Percentiles rank a stretch among this genome's conserved stretches.
Conservation (phyloP, 164 flowering plant genomes). For the Magnolia officinalis region DNA sequence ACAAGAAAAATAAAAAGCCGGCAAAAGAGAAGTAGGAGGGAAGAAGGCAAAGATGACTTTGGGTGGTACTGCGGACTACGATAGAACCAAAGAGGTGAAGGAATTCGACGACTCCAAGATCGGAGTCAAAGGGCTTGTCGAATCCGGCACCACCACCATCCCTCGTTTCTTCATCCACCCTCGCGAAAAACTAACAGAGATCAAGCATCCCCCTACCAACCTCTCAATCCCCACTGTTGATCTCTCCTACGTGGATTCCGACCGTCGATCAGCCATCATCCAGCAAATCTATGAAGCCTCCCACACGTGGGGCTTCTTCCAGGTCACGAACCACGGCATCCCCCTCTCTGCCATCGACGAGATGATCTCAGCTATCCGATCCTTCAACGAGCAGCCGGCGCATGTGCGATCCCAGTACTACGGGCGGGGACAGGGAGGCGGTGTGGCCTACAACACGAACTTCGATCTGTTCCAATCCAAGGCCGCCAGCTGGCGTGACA, state of each 20-base stretch:
- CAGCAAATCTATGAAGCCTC: conserved; percentile 20
- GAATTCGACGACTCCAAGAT: conserved; percentile 57
- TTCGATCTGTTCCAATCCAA: conserved; percentile 20
- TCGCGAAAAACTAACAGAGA: conserved; percentile 24
- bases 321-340: conserved; percentile 24
- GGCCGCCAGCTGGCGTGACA: conserved; percentile 33
- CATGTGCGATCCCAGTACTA: conserved; percentile 5
- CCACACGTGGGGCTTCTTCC: conserved; percentile 26
- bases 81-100: conserved; percentile 39
- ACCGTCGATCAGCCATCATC: conserved; percentile 8
- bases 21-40: no score
- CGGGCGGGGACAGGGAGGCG: neutral
- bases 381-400: conserved; percentile 11
- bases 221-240: conserved; percentile 25
- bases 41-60: neutral
- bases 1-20: no score
- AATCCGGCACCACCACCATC: conserved; percentile 53
- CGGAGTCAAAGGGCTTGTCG: conserved; percentile 68
- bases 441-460: conserved; percentile 16
- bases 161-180: conserved; percentile 62
- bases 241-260: conserved; percentile 6
- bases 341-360: conserved; percentile 11
- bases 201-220: neutral
- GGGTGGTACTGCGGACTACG: neutral
- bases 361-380: neutral